Conservation (phyloP, 805 yeast genomes). For the Teunomyces lycoperdinae region DNA sequence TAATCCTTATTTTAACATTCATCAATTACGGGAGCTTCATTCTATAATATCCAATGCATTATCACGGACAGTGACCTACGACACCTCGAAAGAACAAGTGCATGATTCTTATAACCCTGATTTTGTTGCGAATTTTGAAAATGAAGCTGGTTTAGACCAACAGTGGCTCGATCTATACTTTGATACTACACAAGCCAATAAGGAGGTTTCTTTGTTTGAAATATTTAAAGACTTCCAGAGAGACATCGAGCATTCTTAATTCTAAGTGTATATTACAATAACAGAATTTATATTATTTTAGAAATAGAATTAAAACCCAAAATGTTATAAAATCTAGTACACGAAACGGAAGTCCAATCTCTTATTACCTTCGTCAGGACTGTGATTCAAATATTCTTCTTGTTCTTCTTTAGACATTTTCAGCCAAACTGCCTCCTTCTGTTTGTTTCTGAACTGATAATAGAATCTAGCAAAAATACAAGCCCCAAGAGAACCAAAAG, state of each 20-base stretch:
- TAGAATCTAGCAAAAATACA: slow-evolving; percentile 34
- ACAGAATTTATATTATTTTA: not conserved
- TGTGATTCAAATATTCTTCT: slow-evolving; percentile 41
- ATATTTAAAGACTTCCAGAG: slow-evolving; percentile 2
- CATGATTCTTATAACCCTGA: not conserved
- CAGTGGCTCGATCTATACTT: slow-evolving; percentile 9
- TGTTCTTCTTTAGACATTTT: slow-evolving; percentile 49
- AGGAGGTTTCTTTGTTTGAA: slow-evolving; percentile 3
- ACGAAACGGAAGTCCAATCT: slow-evolving; percentile 50
- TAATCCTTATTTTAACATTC: slow-evolving; percentile 4
- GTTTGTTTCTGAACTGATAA: slow-evolving; percentile 42
- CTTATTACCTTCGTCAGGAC: slow-evolving; percentile 56
- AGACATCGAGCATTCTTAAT: slow-evolving; percentile 1
- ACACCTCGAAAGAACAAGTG: not conserved
- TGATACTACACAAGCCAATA: not conserved
- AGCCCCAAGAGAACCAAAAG: slow-evolving; percentile 30
- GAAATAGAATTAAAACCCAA: not conserved
- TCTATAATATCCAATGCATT: not conserved
- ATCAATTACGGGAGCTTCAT: slow-evolving; percentile 6
- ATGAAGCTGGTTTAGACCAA: slow-evolving; percentile 6
- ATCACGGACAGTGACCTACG: not conserved
- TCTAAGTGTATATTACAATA: not conserved
- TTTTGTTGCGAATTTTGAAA: not conserved
- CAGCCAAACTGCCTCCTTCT: slow-evolving; percentile 50
- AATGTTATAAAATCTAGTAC: slow-evolving; percentile 15